Base-by-base conservation (phyloP, 352 stramenopile genomes). In the Phytophthora citrophthora region DNA sequence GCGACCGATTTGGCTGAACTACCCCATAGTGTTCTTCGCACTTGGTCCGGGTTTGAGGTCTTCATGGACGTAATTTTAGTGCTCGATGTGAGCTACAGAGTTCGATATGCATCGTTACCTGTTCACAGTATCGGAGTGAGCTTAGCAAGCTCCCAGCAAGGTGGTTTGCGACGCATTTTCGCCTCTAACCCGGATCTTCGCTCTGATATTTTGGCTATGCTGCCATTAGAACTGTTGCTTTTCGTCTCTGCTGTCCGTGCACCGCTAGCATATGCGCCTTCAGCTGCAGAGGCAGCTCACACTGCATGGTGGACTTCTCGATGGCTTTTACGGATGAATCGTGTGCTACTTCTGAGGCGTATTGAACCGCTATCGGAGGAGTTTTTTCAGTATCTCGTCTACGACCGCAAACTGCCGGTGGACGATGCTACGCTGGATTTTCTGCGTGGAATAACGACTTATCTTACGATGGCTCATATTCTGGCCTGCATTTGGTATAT, bases 401-500 rank as follows among this genome's bases (percentile, higher is more conserved):
- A 90, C 61, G 78, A 88, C 10, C 41, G 78, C 39, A 88, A 87
- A 34, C 24, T 85, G 15, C 70, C 61, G 12, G 54, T 82, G 12
- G 47, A 47, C 0, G 83, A 93, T 39, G 67, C 71, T 1, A 32
- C 56, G 11, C 54, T 93, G 1, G 75, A 77, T 31, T 90, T 89
- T 15, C n/a, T 71, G 9, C 70, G 73, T 3, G 85, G 76, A 2
- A 47, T 93, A 10, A 43, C 16, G 2, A 72, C 69, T 16, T 93
- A 89, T 49, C 24, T 91, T 5, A 62, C 75, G 23, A 86, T 89
- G 72, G 81, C 73, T 6, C 83, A 93, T 53, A 77, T 80, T 39
- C 83, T 93, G 47, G 81, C 79, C 0, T 90, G 79, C 16, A 56
- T 83, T 40, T 93, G 81, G 81, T 91, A 76, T 61, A 56, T 71